A percentile compares a stretch with the other conserved stretches of the same genome.
Conservation (phyloP, 2,329 filamentous ascomycete species). For the Dactylellina cionopaga region DNA sequence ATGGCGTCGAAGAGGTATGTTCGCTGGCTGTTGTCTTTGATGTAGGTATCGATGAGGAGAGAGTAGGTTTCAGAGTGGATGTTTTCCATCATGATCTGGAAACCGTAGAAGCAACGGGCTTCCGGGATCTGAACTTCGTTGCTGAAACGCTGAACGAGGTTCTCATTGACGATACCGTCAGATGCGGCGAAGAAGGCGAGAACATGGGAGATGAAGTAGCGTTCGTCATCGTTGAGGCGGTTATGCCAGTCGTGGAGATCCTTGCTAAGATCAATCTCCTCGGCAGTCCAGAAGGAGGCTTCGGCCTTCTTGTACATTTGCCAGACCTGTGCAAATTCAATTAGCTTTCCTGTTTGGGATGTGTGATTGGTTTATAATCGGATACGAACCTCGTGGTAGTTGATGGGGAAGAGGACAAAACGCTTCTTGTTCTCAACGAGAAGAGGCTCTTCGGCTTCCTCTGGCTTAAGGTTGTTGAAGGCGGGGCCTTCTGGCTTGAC, state of each 20-base stretch:
- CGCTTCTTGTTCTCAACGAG: slow-evolving; percentile 94
- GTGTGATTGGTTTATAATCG: slow-evolving; percentile 27
- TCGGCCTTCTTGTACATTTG: slow-evolving; percentile 99
- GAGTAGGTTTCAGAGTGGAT: slow-evolving; percentile 99
- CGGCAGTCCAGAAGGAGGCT: slow-evolving; percentile 99
- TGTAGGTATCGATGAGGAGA: slow-evolving; percentile 97
- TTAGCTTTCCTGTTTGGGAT: slow-evolving; percentile 40
- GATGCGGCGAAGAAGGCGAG: slow-evolving; percentile 99
- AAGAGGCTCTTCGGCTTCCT: slow-evolving; percentile 86
- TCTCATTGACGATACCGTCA: slow-evolving; percentile 99
- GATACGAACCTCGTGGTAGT: slow-evolving; percentile 94
- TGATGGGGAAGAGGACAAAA: slow-evolving; percentile 98
- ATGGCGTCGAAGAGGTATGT: slow-evolving; percentile 97
- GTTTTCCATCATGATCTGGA: slow-evolving; percentile 99
- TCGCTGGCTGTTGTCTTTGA: slow-evolving; percentile 95
- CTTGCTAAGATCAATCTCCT: slow-evolving; percentile 99
- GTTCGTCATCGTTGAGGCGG: slow-evolving; percentile 93
- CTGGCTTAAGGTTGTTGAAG: slow-evolving; percentile 66
- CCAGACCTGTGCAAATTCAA: slow-evolving; percentile 78
- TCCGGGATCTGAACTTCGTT: slow-evolving; percentile 96
- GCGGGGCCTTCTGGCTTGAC: slow-evolving; percentile 63
- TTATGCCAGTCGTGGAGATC: slow-evolving; percentile 99
- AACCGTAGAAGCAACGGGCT: slow-evolving; percentile 99
- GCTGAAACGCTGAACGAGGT: slow-evolving; percentile 97
- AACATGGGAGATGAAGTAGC: slow-evolving; percentile 98